These are phyloP conservation scores for Pyronema domesticum DNA, from an alignment of 495 filamentous ascomycete species.

Conservation along the genomic window DNA sequence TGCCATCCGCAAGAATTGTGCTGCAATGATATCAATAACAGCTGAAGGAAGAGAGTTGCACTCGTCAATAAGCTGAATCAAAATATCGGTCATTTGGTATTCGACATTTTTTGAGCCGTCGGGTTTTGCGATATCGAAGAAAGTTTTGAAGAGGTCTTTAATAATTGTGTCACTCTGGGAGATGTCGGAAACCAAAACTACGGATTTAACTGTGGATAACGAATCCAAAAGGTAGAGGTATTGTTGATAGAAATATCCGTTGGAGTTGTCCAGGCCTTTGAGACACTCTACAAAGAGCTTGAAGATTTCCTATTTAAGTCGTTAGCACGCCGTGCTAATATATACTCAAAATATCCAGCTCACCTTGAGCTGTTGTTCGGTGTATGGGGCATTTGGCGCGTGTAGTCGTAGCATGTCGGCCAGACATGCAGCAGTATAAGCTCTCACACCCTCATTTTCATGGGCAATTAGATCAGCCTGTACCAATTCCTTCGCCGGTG, in stretches of 20 bases:
- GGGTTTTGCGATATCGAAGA: slow-evolving; percentile 77
- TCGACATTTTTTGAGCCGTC: slow-evolving; percentile 70
- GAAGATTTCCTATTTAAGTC: slow-evolving; percentile 67
- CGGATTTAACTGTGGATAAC: slow-evolving; percentile 80
- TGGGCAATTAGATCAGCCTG: slow-evolving; percentile 66
- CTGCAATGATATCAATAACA: slow-evolving; percentile 84
- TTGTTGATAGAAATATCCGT: slow-evolving; percentile 79
- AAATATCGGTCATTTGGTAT: slow-evolving; percentile 70
- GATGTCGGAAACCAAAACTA: slow-evolving; percentile 83
- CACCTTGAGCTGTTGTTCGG: slow-evolving; percentile 75
- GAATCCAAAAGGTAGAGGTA: slow-evolving; percentile 79
- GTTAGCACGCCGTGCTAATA: not conserved
- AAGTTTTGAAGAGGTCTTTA: slow-evolving; percentile 59
- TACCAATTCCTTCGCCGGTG: slow-evolving; percentile 77
- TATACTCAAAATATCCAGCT: not conserved
- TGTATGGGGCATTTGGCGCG: slow-evolving; percentile 92
- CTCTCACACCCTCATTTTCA: slow-evolving; percentile 82
- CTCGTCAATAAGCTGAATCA: slow-evolving; percentile 77
- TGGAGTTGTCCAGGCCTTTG: slow-evolving; percentile 69
- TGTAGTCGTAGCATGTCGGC: slow-evolving; percentile 88
- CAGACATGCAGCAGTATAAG: slow-evolving; percentile 72
- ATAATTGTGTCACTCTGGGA: slow-evolving; percentile 59
- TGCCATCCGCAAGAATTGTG: slow-evolving; percentile 81
- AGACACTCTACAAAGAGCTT: slow-evolving; percentile 67
- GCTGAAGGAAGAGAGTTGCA: slow-evolving; percentile 56